These are phyloP conservation scores for Tetracladium maxilliforme DNA, from an alignment of 2,329 filamentous ascomycete species.

Conservation along the genomic window DNA sequence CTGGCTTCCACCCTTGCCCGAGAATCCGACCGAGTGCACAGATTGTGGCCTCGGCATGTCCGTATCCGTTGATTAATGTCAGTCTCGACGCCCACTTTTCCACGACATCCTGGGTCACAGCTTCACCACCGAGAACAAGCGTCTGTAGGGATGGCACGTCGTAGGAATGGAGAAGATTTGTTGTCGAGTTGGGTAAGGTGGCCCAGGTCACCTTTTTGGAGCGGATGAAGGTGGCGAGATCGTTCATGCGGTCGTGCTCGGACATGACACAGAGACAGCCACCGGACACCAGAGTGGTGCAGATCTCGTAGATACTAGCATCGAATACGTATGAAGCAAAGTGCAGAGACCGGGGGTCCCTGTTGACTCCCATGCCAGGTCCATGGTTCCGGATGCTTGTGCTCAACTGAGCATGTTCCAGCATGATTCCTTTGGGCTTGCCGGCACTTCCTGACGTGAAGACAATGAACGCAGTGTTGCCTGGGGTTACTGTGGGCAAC, in stretches of 20 bases:
- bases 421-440: slow-evolving; percentile 2
- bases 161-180: slow-evolving; percentile 16
- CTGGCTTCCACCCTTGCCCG: background rate
- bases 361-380: background rate
- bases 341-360: slow-evolving; percentile 19
- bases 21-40: slow-evolving; percentile 15
- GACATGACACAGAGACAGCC: slow-evolving; percentile 31
- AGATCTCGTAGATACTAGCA: slow-evolving; percentile 21
- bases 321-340: slow-evolving; percentile 28
- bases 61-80: slow-evolving; percentile 40
- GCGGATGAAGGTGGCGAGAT: slow-evolving; percentile 15
- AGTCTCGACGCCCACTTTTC: slow-evolving; percentile 17
- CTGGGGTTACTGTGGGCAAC: no score
- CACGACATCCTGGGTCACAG: slow-evolving; percentile 22
- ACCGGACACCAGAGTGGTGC: slow-evolving; percentile 21
- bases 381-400: background rate
- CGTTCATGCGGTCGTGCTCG: slow-evolving; percentile 19
- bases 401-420: background rate
- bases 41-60: slow-evolving; percentile 82
- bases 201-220: slow-evolving; percentile 20
- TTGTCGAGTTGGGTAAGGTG: no score
- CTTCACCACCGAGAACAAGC: slow-evolving; percentile 8
- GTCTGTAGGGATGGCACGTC: slow-evolving; percentile 9
- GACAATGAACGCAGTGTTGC: no score
- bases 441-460: no score